phyloP scores from a whole-genome alignment of 257 asterid species.

The Sherardia arvensis region DNA sequence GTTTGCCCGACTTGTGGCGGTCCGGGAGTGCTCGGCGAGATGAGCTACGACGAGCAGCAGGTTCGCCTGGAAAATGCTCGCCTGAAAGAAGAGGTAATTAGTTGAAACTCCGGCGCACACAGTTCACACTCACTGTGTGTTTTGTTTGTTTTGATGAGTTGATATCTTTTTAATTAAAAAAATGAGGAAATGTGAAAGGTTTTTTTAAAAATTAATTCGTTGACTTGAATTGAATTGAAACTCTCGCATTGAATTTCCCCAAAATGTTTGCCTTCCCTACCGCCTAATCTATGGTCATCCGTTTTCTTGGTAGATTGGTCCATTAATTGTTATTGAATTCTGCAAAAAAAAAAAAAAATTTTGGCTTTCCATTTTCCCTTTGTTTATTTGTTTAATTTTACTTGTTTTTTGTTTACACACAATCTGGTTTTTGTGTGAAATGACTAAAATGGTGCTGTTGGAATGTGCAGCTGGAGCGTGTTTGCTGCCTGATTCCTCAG shows the following conservation, averaged over 20 bases:
- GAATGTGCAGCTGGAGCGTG: constrained; percentile 49
- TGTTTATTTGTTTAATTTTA: too few relatives aligned
- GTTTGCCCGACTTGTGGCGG: constrained; percentile 93
- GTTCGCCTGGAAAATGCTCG: constrained; percentile 85
- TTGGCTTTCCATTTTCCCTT: background rate
- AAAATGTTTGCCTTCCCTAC: background rate
- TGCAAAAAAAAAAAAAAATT: background rate
- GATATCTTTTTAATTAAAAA: background rate
- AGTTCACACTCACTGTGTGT: background rate
- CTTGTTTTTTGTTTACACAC: background rate
- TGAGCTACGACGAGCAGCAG: constrained; percentile 82
- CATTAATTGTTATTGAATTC: background rate
- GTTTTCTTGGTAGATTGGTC: constrained; percentile 1
- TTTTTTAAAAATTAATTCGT: background rate
- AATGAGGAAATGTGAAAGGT: background rate
- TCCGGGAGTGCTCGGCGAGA: constrained; percentile 80
- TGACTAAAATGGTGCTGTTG: background rate
- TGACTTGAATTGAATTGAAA: constrained; percentile 2
- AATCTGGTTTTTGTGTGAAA: background rate
- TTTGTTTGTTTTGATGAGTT: background rate
- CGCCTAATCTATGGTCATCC: background rate
- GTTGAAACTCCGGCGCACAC: background rate
- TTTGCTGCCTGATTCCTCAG: constrained; percentile 53
- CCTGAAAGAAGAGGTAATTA: constrained; percentile 91
- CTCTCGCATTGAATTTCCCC: background rate